phyloP scores from a whole-genome alignment of 257 asterid genomes.

The Eucommia ulmoides region DNA sequence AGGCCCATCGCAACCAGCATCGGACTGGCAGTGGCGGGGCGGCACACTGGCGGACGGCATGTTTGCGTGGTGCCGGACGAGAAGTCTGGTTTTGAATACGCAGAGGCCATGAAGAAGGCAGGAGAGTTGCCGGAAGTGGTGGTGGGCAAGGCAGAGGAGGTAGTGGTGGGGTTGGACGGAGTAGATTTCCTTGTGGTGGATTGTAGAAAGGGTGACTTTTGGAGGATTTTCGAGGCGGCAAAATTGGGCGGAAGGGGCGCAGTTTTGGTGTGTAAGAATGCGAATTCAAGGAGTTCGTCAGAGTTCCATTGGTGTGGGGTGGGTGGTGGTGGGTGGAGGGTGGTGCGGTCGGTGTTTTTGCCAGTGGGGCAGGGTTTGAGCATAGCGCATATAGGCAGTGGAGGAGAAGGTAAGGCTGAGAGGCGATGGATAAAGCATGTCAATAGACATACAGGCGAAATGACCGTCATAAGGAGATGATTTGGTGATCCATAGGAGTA shows the following conservation, averaged over 20 bases:
- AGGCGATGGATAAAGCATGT: conserved; percentile 8
- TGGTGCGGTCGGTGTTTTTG: not conserved
- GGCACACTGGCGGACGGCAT: not conserved
- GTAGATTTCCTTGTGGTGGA: not conserved
- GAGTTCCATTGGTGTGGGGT: conserved; percentile 3
- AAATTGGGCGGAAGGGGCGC: conserved; percentile 5
- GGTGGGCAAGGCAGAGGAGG: not conserved
- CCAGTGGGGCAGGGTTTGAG: not conserved
- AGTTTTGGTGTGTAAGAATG: conserved; percentile 8
- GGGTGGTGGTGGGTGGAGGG: not conserved
- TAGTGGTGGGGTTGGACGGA: not conserved
- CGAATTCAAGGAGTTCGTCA: not conserved
- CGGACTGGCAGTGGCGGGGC: not conserved
- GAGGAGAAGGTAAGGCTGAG: not conserved
- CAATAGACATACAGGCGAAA: conserved; percentile 7
- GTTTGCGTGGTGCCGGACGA: not conserved
- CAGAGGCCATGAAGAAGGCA: not conserved
- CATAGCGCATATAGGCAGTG: not conserved
- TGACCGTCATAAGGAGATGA: conserved; percentile 7
- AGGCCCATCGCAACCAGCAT: not conserved
- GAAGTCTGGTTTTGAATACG: not conserved
- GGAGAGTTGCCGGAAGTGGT: not conserved
- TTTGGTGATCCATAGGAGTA: too few species aligned
- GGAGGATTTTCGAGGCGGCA: not conserved
- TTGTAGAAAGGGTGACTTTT: not conserved